Evolutionary conservation across 2,329 filamentous ascomycete species (phyloP), one percentile per base, ranked within the genome.

Genomic region (Golovinomyces cichoracearum): DNA sequence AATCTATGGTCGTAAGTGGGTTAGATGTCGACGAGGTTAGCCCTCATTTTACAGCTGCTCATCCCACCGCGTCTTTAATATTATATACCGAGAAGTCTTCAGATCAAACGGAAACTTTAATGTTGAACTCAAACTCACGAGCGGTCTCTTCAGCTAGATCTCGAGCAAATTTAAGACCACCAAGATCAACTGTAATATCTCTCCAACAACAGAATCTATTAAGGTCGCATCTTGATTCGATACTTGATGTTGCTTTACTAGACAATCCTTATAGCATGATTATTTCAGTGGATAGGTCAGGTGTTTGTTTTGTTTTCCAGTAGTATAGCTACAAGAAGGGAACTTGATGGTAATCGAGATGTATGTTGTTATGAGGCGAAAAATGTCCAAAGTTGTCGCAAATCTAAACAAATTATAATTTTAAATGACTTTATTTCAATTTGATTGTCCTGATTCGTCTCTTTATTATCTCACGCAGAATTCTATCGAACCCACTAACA

Each of bases 241-340:
- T 98, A 51, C 73, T 82, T 58, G 88, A 95, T 64, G 77, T 94
- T 55, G 80, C 80, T n/a, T 66, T 95, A 58, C 63, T 98, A 55
- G 84, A 94, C 66, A 70, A 74, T 54, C 90, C 90, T 22, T 94
- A 93, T 62, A 81, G 80, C 4, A 94, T 95, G 83, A 80, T 86
- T 29, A 70, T 95, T 46, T 92, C 82, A 55, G 86, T 81, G 48
- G 90, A 98, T 67, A 71, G 88, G 56, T 82, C 79, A 35, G 90
- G 90, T 0, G 78, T 88, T 61, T 76, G 95, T 42, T 93, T 90
- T 68, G 78, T 94, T 48, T 93, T 78, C 49, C 60, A 62, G 46
- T 62, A 52, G 51, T n/a, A n/a, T n/a, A n/a, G n/a, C n/a, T n/a
- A n/a, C n/a, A n/a, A n/a, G n/a, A n/a, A n/a, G n/a, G n/a, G n/a